Evolutionary conservation across 768 basidiomycete genomes (phyloP), one percentile per base, ranked within the genome.

Genomic region (Thelephora aurantiotincta): DNA sequence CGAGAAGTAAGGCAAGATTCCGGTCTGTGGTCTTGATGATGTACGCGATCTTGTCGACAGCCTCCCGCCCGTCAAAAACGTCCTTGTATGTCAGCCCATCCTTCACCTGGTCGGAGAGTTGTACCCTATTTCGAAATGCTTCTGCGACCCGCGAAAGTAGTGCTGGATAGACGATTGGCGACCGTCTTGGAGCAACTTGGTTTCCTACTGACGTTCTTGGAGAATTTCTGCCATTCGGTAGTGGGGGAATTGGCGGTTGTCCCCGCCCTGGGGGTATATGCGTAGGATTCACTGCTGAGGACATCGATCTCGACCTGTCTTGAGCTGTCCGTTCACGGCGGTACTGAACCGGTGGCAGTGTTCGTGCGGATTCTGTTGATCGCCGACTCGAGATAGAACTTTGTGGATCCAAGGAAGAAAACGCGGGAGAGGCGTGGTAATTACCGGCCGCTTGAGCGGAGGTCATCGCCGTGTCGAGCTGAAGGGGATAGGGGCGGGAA

Each of bases 11-110:
- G 11, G 96, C 96, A 22, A 99, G 74, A 63, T 96, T 98, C 12
- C 96, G 76, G 65, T 99, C 96, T 5, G 92, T 90, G 2, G 96
- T 98, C 66, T 93, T 93, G 74, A 98, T 96, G 60, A 99, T 94
- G 59, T 96, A 91, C 12, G 91, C 84, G 54, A 99, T 89, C 66
- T 91, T 89, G 64, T 93, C 90, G 35, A 99, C 94, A 1, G 96
- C 96, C 57, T 94, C 91, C 20, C 93, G 81, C 3, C 96, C 96
- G 60, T 98, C 93, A 56, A 99, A 99, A 1, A 91, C 80, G 57
- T 93, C 90, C 58, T 87, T 90, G 68, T 98, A 99, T 5, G 89
- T 89, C 54, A 99, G 74, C 2, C 91, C 93, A 59, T 99, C 93
- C 63, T 99, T 99, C 63, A 84, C 65, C 46, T 84, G 75, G 65